Base-by-base conservation (phyloP, 1,139 yeast species). In the Scheffersomyces illinoinensis region DNA sequence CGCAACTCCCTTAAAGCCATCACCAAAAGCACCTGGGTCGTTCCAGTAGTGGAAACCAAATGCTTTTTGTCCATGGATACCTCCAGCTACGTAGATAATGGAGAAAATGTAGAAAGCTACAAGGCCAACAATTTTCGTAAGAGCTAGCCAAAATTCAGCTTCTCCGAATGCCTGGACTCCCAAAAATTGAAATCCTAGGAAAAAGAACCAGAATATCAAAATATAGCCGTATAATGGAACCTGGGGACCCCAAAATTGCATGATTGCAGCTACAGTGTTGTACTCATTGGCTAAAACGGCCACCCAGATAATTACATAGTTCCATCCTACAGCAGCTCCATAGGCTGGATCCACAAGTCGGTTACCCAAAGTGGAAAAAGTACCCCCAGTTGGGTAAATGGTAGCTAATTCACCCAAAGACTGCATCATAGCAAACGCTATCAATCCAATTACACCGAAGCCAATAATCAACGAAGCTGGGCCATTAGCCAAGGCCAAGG, bases 81-180 rank as follows among this genome's bases (percentile, higher is more conserved):
- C 96, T 50, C 96, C 96, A 23, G 89, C 78, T 20, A 87, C 83
- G 66, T 86, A 86, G 17, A 87, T 76, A 54, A 87, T 79, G 43
- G 88, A 77, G 62, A 86, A 86, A 50, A 87, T 73, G 70, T 87
- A 86, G 66, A 83, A 85, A 1, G 89, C 89, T 5, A 82, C 69
- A 47, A 87, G 73, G 1, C 87, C 88, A 5, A 81, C 65, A 18
- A 87, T 76, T 69, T 87, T 87, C 66, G 83, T 69, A 57, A 85
- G 69, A 0, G 90, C 90, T 43, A 87, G 74, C 87, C 89, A 85
- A 68, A 81, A 87, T 70, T 87, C 91, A 18, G 85, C 82, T 67
- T 87, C 91, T 50, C 96, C 97, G 66, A 85, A 87, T 0, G 82
- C 82, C 4, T 76, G 74, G 1, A 86, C 88, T 0, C 89, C 89